Evolutionary conservation across 768 basidiomycete genomes (phyloP).

Genomic region (Amyloporia xantha): DNA sequence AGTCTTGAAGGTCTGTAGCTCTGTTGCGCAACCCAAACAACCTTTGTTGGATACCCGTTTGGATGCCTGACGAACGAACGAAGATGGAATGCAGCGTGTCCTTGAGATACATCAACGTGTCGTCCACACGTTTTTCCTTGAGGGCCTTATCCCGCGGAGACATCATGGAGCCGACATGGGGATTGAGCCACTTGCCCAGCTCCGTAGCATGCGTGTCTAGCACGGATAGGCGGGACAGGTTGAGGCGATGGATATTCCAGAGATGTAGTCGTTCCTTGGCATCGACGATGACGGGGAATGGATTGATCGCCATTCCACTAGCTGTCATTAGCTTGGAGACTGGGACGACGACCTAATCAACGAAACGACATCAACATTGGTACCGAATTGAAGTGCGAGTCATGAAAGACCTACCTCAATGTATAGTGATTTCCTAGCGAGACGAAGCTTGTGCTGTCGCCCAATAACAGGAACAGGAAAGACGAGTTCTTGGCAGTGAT

Average conservation of each 20-base stretch:
- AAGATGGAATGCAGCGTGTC: conserved; percentile 27
- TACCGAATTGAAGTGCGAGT: no score
- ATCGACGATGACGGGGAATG: conserved; percentile 23
- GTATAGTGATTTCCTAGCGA: conserved; percentile 51
- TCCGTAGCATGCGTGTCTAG: conserved; percentile 18
- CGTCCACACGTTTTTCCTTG: conserved; percentile 15
- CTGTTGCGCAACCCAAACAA: conserved; percentile 20
- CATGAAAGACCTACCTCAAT: conserved; percentile 34
- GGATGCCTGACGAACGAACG: conserved; percentile 21
- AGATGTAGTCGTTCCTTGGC: neutral
- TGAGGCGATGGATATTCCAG: conserved; percentile 36
- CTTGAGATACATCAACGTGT: conserved; percentile 28
- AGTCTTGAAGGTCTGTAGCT: conserved; percentile 22
- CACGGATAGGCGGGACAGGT: conserved; percentile 28
- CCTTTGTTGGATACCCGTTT: conserved; percentile 8
- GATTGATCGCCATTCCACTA: conserved; percentile 15
- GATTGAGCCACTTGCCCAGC: conserved; percentile 26
- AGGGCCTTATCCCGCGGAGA: conserved; percentile 24
- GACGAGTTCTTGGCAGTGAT: conserved; percentile 21
- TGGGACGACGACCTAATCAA: conserved; percentile 24
- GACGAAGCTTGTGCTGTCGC: conserved; percentile 30
- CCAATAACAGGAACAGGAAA: conserved; percentile 42
- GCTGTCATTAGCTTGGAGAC: conserved; percentile 13
- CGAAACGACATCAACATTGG: conserved; percentile 20
- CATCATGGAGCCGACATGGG: conserved; percentile 27